A percentile compares a stretch with the other conserved stretches of the same genome.
These are phyloP conservation scores for Xylariaceae sp. DNA, from an alignment of 2,329 filamentous ascomycete species.

Conservation along the genomic window DNA sequence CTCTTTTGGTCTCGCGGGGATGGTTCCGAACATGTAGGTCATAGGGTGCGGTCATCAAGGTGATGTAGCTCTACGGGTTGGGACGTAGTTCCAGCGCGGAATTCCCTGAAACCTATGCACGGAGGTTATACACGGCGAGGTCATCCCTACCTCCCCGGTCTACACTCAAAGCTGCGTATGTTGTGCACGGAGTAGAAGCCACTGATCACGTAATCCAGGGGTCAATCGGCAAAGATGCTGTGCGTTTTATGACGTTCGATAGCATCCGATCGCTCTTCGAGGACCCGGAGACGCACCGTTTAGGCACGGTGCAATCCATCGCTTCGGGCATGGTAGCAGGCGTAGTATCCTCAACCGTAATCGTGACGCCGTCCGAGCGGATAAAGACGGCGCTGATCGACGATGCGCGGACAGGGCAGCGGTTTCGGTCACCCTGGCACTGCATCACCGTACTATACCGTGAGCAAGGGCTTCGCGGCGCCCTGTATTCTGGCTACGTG, in stretches of 20 bases:
- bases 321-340: constrained; percentile 64
- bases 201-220: constrained; percentile 43
- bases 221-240: constrained; percentile 65
- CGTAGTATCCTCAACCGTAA: constrained; percentile 60
- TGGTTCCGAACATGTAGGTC: too few relatives aligned
- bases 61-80: too few relatives aligned
- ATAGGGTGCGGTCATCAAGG: too few relatives aligned
- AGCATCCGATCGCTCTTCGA: constrained; percentile 63
- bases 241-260: constrained; percentile 68
- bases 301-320: constrained; percentile 61
- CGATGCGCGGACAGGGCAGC: constrained; percentile 49
- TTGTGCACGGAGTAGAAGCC: not conserved
- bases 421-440: constrained; percentile 57
- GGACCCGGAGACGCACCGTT: constrained; percentile 54
- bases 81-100: too few relatives aligned
- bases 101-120: too few relatives aligned
- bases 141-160: too few relatives aligned
- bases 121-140: too few relatives aligned
- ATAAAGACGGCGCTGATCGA: constrained; percentile 70
- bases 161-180: too few relatives aligned
- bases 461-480: constrained; percentile 57
- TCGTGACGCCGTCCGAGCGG: constrained; percentile 67
- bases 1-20: too few relatives aligned
- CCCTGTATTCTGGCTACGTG: constrained; percentile 63
- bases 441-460: constrained; percentile 55